Evolutionary conservation across 768 basidiomycete genomes (phyloP).

Genomic region (Cystofilobasidium ferigula): DNA sequence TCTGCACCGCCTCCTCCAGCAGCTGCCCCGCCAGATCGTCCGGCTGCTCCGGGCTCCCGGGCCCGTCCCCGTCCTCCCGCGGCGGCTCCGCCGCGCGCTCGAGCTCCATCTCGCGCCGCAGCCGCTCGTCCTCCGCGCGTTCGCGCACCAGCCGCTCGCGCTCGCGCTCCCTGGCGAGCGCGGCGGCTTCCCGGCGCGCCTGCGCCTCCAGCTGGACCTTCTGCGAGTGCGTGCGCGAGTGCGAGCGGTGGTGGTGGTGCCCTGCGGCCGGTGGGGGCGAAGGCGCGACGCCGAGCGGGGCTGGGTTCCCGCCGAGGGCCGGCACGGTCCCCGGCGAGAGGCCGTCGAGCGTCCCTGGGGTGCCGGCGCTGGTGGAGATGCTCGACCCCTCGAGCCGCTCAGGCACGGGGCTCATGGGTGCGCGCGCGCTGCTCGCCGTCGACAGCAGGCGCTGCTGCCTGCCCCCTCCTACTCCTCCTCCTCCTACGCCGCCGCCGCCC

Average conservation of each 20-base stretch:
- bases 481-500: no score
- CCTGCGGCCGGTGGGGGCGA: slow-evolving; percentile 29
- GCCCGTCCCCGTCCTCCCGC: not conserved
- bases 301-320: no score
- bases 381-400: slow-evolving; percentile 31
- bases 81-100: not conserved
- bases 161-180: slow-evolving; percentile 33
- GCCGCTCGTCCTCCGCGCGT: no score
- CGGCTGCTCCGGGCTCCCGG: slow-evolving; percentile 43
- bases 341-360: not conserved
- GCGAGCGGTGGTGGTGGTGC: slow-evolving; percentile 15
- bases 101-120: no score
- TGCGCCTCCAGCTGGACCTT: not conserved
- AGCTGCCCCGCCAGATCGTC: slow-evolving; percentile 70
- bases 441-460: slow-evolving; percentile 29
- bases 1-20: slow-evolving; percentile 63
- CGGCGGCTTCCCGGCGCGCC: not conserved
- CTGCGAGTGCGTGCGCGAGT: not conserved
- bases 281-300: no score
- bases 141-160: slow-evolving; percentile 26
- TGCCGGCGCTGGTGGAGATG: not conserved
- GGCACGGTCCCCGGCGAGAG: slow-evolving; percentile 31
- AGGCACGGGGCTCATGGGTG: slow-evolving; percentile 38
- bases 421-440: slow-evolving; percentile 1
- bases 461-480: no score